phyloP scores from a whole-genome alignment of 805 yeast species.

The Brettanomyces bruxellensis region DNA sequence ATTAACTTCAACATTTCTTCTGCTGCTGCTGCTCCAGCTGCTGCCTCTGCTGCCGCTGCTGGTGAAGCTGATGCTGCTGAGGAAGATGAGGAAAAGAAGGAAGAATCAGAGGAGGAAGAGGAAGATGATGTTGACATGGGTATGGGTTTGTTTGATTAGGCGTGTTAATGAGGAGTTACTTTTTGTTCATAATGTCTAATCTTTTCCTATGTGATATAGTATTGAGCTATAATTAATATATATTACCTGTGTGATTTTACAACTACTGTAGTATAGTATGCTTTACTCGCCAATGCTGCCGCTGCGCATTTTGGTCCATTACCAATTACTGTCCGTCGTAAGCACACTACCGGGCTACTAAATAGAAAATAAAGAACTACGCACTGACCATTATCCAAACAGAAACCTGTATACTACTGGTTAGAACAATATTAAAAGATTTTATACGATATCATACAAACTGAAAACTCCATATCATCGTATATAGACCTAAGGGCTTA shows the following conservation, averaged over 20 bases:
- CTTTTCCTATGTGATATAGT: no score
- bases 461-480: background rate
- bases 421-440: background rate
- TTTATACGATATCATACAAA: background rate
- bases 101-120: constrained; percentile 59
- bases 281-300: no score
- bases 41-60: constrained; percentile 37
- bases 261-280: no score
- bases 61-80: constrained; percentile 38
- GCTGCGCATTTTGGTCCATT: no score
- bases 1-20: constrained; percentile 44
- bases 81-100: constrained; percentile 53
- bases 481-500: constrained; percentile 30
- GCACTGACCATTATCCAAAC: background rate
- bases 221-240: no score
- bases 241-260: no score
- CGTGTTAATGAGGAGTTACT: background rate
- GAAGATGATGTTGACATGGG: constrained; percentile 63
- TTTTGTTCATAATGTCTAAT: no score
- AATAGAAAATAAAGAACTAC: no score
- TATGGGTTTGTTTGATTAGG: constrained; percentile 77
- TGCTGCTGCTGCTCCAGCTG: constrained; percentile 42
- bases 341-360: no score
- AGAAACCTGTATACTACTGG: background rate
- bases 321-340: no score